These are phyloP conservation scores for Plasmodium adleri DNA, from an alignment of 169 alveolate genomes.

Conservation along the genomic window DNA sequence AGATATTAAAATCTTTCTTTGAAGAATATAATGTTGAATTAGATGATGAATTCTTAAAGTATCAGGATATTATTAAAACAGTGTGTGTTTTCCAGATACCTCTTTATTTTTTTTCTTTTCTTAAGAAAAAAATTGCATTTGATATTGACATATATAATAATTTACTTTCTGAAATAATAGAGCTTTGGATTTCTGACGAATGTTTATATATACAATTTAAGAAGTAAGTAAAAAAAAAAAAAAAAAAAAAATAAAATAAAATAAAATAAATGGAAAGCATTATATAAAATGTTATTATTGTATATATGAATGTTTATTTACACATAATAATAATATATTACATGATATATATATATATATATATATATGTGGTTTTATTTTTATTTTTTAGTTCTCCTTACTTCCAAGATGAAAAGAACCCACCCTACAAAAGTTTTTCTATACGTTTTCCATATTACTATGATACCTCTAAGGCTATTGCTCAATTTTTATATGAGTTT, in stretches of 20 bases:
- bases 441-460: slow-evolving; percentile 74
- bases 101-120: slow-evolving; percentile 59
- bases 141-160: neutral
- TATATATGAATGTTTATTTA: too few species aligned
- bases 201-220: slow-evolving; percentile 42
- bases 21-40: slow-evolving; percentile 73
- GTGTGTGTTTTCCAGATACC: slow-evolving; percentile 73
- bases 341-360: neutral
- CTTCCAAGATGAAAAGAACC: slow-evolving; percentile 63
- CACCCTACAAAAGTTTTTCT: slow-evolving; percentile 63
- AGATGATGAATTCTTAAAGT: slow-evolving; percentile 73
- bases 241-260: neutral
- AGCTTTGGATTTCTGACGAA: slow-evolving; percentile 63
- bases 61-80: slow-evolving; percentile 50
- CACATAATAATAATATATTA: too few species aligned
- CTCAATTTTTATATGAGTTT: slow-evolving; percentile 60
- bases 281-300: too few species aligned
- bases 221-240: slow-evolving; percentile 30
- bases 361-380: neutral
- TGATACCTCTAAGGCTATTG: slow-evolving; percentile 56
- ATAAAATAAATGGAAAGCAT: too few species aligned
- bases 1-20: slow-evolving; percentile 56
- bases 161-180: slow-evolving; percentile 13
- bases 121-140: slow-evolving; percentile 22
- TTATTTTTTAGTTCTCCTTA: slow-evolving; percentile 61